A percentile compares a stretch with the other conserved stretches of the same genome.
Evolutionary conservation across 1,284 basidiomycete genomes (phyloP).

Genomic region (Moniliophthora roreri): DNA sequence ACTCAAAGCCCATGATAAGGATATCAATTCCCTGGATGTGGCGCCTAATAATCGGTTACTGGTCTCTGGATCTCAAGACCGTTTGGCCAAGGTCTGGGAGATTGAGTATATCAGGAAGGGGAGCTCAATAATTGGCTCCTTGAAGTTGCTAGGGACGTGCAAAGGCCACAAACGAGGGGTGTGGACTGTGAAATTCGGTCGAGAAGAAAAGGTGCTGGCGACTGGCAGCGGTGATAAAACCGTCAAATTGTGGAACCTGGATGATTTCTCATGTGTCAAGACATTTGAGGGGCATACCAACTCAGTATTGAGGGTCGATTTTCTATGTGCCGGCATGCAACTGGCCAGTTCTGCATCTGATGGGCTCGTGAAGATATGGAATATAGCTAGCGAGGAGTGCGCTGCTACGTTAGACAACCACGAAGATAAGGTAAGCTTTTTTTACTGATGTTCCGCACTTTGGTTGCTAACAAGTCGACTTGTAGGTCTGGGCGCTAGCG

Average conservation of each 20-base stretch:
- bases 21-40: conserved; percentile 96
- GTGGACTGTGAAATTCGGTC: conserved; percentile 91
- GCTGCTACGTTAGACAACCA: conserved; percentile 91
- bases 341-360: conserved; percentile 89
- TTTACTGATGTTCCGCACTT: conserved; percentile 5
- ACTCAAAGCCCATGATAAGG: conserved; percentile 94
- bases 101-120: conserved; percentile 58
- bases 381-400: conserved; percentile 86
- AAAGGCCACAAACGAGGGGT: conserved; percentile 97
- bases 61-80: conserved; percentile 95
- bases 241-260: conserved; percentile 90
- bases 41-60: conserved; percentile 89
- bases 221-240: conserved; percentile 96
- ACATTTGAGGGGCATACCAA: conserved; percentile 98
- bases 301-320: conserved; percentile 92
- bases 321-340: conserved; percentile 83
- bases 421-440: conserved; percentile 80
- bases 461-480: conserved; percentile 4
- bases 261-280: conserved; percentile 89
- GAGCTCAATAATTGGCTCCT: conserved; percentile 55
- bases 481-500: conserved; percentile 90
- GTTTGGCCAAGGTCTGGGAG: conserved; percentile 88
- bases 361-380: conserved; percentile 96
- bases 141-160: conserved; percentile 84
- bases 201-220: conserved; percentile 82